Base-by-base conservation (phyloP, 2,329 filamentous ascomycete species). In the Neonectria magnoliae region DNA sequence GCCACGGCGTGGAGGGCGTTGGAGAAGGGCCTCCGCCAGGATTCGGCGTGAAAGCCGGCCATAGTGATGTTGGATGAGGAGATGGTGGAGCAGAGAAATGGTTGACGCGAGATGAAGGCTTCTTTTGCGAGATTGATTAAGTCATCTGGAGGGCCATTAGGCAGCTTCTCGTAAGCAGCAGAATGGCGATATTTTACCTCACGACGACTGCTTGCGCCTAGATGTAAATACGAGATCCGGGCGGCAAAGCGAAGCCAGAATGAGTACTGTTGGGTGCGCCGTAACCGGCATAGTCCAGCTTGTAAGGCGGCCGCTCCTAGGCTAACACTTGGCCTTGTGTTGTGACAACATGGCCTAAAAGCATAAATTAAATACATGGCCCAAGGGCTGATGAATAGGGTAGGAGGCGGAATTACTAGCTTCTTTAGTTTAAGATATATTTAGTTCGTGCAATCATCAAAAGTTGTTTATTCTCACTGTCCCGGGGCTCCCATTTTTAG, bases 1-100 rank as follows among this genome's bases (percentile, higher is more conserved):
- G 71, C 69, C 48, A 72, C 41, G 27, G 62, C 61, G 20, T 63
- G 60, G 18, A 75, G 68, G 50, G 44, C 60, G 57, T 68, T 64
- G 29, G 72, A 41, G 29, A 63, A 33, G 5, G 6, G 29, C 36
- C 68, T 65, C 36, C 71, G 66, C 50, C 65, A 65, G 25, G 67
- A 60, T 52, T 63, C 71, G 54, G 54, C 45, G 29, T 67, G 53
- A 31, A 54, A 57, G 48, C 59, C 60, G 51, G 68, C 55, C 70
- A 71, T 71, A 41, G n/a, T n/a, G 36, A 38, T 31, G 33, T 27
- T 16, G 18, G 33, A 13, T 16, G 22, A 18, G 25, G 25, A 48
- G 25, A 33, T 36, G 51, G 57, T 22, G 54, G 20, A 55, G 61
- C 18, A 41, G 22, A 50, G 52, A 58, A 38, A 31, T 8, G 41